A percentile compares a stretch with the other conserved stretches of the same genome.
phyloP scores from a whole-genome alignment of 129 eudicot genomes.

The Flaveria bidentis region DNA sequence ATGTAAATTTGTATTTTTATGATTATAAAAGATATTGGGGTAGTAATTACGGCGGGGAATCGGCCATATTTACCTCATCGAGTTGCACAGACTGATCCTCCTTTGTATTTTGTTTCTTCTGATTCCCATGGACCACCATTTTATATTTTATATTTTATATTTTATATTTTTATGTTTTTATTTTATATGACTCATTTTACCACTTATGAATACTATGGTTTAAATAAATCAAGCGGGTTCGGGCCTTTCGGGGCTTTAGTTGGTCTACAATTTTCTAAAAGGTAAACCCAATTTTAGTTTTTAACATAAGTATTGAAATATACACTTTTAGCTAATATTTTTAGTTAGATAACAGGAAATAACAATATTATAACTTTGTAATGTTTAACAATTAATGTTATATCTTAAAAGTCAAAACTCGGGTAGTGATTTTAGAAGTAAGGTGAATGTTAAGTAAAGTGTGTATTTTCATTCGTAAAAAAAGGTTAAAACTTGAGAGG shows the following conservation, averaged over 20 bases:
- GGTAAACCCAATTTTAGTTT: background rate
- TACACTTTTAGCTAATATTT: no score
- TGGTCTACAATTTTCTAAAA: conserved; percentile 9
- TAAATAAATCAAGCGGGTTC: conserved; percentile 32
- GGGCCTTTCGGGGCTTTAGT: background rate
- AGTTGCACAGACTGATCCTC: conserved; percentile 46
- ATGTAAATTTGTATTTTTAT: conserved; percentile 1
- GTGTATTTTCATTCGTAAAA: no score
- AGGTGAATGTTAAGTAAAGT: no score
- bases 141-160: background rate
- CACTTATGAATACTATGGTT: conserved; percentile 17
- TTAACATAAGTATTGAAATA: background rate
- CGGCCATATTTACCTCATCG: conserved; percentile 88
- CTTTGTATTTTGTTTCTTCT: conserved; percentile 28
- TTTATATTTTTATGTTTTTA: conserved; percentile 16
- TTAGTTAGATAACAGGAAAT: no score
- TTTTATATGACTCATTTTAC: conserved; percentile 25
- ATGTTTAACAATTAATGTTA: no score
- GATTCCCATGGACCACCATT: conserved; percentile 43
- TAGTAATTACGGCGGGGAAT: conserved; percentile 75
- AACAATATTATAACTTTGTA: no score
- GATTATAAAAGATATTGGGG: conserved; percentile 39
- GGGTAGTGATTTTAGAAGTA: no score
- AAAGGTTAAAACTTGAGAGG: no score
- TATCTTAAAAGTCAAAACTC: no score